These are phyloP conservation scores for Cruciata laevipes DNA, from an alignment of 257 asterid genomes.

Conservation along the genomic window DNA sequence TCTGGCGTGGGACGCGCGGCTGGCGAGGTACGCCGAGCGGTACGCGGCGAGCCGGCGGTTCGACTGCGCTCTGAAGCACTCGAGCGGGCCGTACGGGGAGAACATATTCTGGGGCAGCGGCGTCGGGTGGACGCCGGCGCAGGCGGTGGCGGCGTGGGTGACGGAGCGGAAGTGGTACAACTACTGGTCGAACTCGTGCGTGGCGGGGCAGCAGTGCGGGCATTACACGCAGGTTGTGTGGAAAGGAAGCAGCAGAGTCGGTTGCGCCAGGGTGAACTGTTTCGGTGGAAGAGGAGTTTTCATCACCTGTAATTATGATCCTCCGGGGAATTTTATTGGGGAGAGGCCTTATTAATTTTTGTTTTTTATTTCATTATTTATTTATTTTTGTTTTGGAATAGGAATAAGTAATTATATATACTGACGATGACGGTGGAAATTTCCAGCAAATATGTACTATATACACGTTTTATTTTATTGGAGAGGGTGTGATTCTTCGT, in stretches of 20 bases:
- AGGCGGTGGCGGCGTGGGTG: conserved; percentile 43
- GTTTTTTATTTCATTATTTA: not conserved
- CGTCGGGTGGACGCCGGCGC: conserved; percentile 30
- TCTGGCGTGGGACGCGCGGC: conserved; percentile 28
- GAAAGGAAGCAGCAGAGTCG: conserved; percentile 30
- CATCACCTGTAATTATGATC: conserved; percentile 48
- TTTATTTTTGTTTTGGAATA: not conserved
- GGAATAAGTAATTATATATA: not conserved
- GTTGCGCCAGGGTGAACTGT: conserved; percentile 38
- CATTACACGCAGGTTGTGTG: conserved; percentile 51
- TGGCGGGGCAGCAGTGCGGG: conserved; percentile 36
- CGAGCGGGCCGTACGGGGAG: conserved; percentile 42
- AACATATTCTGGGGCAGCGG: conserved; percentile 53
- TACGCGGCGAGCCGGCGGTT: conserved; percentile 32
- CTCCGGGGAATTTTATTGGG: conserved; percentile 50
- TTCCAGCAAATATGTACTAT: not conserved
- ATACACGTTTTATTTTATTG: not conserved
- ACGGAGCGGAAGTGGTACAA: conserved; percentile 30
- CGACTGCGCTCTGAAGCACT: conserved; percentile 40
- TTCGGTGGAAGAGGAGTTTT: conserved; percentile 34
- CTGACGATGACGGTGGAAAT: not conserved
- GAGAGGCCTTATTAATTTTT: conserved; percentile 36
- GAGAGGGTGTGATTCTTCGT: not conserved
- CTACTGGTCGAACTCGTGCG: conserved; percentile 34
- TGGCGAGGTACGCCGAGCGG: conserved; percentile 30